phyloP scores from a whole-genome alignment of 805 yeast species.

The Wickerhamomyces pijperi region DNA sequence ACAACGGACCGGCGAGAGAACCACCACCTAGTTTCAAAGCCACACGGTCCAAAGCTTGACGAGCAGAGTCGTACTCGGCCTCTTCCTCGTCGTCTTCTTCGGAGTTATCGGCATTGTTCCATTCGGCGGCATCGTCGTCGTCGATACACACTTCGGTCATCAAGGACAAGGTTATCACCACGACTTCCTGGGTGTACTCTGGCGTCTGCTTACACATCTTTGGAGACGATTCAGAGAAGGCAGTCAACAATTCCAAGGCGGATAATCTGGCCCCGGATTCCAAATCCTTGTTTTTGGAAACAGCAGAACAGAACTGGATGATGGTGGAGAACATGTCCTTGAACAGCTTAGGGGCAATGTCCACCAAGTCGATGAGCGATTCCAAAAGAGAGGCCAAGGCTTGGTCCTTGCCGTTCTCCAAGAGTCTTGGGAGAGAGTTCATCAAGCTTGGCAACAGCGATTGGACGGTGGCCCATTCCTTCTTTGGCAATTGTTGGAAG shows the following conservation, averaged over 20 bases:
- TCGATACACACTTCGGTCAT: constrained; percentile 88
- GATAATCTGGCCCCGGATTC: constrained; percentile 75
- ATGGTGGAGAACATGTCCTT: constrained; percentile 84
- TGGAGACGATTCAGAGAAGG: constrained; percentile 89
- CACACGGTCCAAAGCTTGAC: constrained; percentile 89
- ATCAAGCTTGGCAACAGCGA: constrained; percentile 74
- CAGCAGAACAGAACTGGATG: constrained; percentile 74
- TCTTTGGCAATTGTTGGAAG: constrained; percentile 72
- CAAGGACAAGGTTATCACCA: constrained; percentile 64
- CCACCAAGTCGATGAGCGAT: constrained; percentile 80
- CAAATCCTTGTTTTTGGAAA: constrained; percentile 69
- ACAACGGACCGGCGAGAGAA: constrained; percentile 73
- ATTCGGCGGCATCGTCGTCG: constrained; percentile 81
- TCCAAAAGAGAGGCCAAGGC: constrained; percentile 85
- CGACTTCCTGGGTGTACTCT: constrained; percentile 59
- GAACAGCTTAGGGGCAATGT: constrained; percentile 90
- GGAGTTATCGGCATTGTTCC: constrained; percentile 72
- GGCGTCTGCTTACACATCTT: constrained; percentile 83
- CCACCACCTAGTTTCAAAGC: constrained; percentile 77
- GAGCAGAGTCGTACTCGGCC: constrained; percentile 79
- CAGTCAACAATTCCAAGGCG: constrained; percentile 79
- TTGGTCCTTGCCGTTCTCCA: constrained; percentile 66
- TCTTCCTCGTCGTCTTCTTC: constrained; percentile 71
- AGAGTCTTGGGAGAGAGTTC: constrained; percentile 77
- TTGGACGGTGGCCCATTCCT: constrained; percentile 65